A percentile compares a stretch with the other conserved stretches of the same genome.
These are phyloP conservation scores for Arthrobotrys pseudoclavata DNA, from an alignment of 2,329 filamentous ascomycete genomes.

Conservation along the genomic window DNA sequence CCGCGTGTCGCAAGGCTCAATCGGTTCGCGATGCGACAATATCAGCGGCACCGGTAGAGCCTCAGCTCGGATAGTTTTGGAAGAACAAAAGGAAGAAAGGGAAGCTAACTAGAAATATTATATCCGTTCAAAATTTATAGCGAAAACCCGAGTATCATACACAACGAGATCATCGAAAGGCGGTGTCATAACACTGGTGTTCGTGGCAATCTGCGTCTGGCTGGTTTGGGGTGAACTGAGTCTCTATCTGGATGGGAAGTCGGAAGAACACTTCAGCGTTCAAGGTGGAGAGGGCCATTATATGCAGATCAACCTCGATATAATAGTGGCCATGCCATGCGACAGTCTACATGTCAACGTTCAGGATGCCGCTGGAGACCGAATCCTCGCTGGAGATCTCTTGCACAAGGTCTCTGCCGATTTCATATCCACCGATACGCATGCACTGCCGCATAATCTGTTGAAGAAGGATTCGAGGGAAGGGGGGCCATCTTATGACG, in stretches of 20 bases:
- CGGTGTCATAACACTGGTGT: constrained; percentile 88
- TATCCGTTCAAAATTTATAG: constrained; percentile 68
- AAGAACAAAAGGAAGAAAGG: background rate
- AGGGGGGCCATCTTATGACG: constrained; percentile 73
- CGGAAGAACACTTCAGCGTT: constrained; percentile 90
- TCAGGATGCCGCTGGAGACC: constrained; percentile 92
- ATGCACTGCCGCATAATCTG: constrained; percentile 71
- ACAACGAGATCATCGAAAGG: constrained; percentile 85
- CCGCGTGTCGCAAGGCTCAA: background rate
- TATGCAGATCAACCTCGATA: constrained; percentile 94
- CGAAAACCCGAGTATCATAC: constrained; percentile 96
- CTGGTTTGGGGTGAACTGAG: constrained; percentile 83
- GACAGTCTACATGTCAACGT: constrained; percentile 93
- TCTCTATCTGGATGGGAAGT: constrained; percentile 86
- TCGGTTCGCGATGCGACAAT: constrained; percentile 2
- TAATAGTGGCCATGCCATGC: constrained; percentile 92
- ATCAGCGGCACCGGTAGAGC: background rate
- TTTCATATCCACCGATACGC: constrained; percentile 79
- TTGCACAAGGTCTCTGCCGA: constrained; percentile 81
- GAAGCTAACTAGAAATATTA: constrained; percentile 19
- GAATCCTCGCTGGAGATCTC: constrained; percentile 83
- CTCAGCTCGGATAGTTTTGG: background rate
- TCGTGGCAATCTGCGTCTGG: constrained; percentile 79
- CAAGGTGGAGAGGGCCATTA: constrained; percentile 89
- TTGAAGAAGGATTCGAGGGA: constrained; percentile 65